A percentile compares a stretch with the other conserved stretches of the same genome.
These are phyloP conservation scores for Serendipita sp. DNA, from an alignment of 768 basidiomycete species.

Conservation along the genomic window DNA sequence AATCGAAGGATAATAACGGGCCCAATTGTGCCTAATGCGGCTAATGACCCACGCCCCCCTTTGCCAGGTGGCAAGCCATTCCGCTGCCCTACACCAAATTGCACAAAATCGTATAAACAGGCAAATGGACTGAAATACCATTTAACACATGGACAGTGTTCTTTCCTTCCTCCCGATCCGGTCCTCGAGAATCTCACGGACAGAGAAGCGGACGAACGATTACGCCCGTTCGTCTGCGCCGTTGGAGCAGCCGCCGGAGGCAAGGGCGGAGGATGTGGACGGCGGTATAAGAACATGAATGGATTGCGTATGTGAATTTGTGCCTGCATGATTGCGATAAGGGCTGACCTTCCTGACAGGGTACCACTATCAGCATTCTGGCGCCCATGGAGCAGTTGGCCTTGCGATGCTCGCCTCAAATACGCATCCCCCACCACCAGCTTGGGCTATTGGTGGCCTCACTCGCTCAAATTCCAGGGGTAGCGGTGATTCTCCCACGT, in stretches of 20 bases:
- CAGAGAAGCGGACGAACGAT: conserved; percentile 70
- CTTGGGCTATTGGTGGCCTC: conserved; percentile 4
- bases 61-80: conserved; percentile 10
- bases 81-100: conserved; percentile 82
- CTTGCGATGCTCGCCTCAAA: conserved; percentile 57
- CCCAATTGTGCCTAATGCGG: conserved; percentile 5
- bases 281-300: conserved; percentile 98
- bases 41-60: background rate
- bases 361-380: conserved; percentile 95
- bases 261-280: conserved; percentile 24
- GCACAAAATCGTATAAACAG: conserved; percentile 94
- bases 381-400: conserved; percentile 86
- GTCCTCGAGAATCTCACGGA: conserved; percentile 34
- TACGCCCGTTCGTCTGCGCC: conserved; percentile 78
- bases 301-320: conserved; percentile 41
- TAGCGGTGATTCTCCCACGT: conserved; percentile 3
- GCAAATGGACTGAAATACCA: conserved; percentile 92
- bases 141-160: conserved; percentile 84
- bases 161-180: conserved; percentile 79
- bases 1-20: background rate
- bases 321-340: background rate
- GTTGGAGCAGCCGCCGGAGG: conserved; percentile 55
- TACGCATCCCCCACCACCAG: conserved; percentile 22
- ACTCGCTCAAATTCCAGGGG: background rate
- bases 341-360: conserved; percentile 16